Conservation (phyloP, 139 green algal genomes). For the Axilococcus clingmanii region DNA sequence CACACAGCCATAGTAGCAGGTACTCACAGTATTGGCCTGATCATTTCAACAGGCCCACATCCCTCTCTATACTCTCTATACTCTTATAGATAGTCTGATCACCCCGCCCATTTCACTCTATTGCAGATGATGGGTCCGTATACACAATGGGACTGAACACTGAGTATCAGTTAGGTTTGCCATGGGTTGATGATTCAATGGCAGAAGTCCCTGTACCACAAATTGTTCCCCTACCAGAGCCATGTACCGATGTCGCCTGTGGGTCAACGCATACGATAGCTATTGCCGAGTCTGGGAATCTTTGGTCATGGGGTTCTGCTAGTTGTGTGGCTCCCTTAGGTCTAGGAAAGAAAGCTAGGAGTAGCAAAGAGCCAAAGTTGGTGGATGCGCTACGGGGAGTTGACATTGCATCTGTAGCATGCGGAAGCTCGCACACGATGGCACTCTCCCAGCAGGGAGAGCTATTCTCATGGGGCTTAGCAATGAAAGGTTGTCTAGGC, state of each 20-base stretch:
- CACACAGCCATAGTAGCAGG: constrained; percentile 51
- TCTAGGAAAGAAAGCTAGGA: constrained; percentile 10
- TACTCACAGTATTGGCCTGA: too few species aligned
- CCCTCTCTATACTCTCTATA: too few species aligned
- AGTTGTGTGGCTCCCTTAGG: constrained; percentile 24
- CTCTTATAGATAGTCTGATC: too few species aligned
- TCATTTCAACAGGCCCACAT: too few species aligned
- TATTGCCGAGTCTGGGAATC: constrained; percentile 12
- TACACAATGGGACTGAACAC: constrained; percentile 64
- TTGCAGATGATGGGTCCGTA: constrained; percentile 45
- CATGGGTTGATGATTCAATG: not conserved
- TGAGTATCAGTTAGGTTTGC: constrained; percentile 48
- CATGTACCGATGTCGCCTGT: constrained; percentile 8
- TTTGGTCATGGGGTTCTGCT: constrained; percentile 32
- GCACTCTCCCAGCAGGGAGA: constrained; percentile 52
- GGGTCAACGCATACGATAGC: constrained; percentile 29
- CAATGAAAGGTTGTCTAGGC: constrained; percentile 47
- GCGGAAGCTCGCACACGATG: constrained; percentile 55
- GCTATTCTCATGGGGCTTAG: constrained; percentile 64
- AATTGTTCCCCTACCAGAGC: constrained; percentile 27
- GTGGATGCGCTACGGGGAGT: not conserved
- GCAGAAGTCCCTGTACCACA: constrained; percentile 2
- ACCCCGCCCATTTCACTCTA: too few species aligned
- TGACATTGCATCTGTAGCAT: constrained; percentile 44
- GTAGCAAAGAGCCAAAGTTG: not conserved